Base-by-base conservation (phyloP, 1,139 yeast species). In the Pichia sp. region DNA sequence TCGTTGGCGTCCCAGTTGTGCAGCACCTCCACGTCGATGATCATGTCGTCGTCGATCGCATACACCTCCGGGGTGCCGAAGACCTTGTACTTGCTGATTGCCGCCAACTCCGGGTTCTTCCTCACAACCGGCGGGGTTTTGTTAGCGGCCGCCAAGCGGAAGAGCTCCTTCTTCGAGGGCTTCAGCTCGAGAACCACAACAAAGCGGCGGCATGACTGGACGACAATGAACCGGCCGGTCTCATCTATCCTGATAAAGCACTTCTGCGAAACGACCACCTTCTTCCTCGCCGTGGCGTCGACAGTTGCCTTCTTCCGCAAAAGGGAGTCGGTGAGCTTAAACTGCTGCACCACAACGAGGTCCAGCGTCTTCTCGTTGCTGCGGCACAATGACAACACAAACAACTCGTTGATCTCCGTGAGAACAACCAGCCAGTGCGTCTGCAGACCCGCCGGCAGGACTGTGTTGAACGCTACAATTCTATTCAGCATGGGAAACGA, bases 331-430 rank as follows among this genome's bases (percentile, higher is more conserved):
- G 10, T 13, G n/a, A 55, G 40, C 5, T 45, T 32, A 23, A 50
- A 49, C 4, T 38, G 47, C 16, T 53, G 47, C 3, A 55, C 38
- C 16, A 55, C 15, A 23, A 40, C 8, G 1, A 48, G 16, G 15
- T 49, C 46, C 7, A 45, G 5, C 7, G 40, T 8, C 15, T 43
- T 13, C 6, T 34, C 16, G 8, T n/a, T 6, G 13, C 5, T 7
- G 11, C 19, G 23, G 19, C 29, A 34, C 31, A 50, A 16, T 2
- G 50, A 19, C 31, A 55, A 30, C n/a, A 52, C 52, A 32, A 23
- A 50, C 3, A 55, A 43, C 15, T 45, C 55, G 34, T 53, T 53
- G 13, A 45, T 3, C 10, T 55, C 57, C 15, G 57, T 55, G 8
- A 55, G 31, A 4, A 55, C 8, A 15, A 55, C n/a, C 10, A 55